Conservation (phyloP, 108 stramenopile genomes). For the Hondaea fermentalgiana region DNA sequence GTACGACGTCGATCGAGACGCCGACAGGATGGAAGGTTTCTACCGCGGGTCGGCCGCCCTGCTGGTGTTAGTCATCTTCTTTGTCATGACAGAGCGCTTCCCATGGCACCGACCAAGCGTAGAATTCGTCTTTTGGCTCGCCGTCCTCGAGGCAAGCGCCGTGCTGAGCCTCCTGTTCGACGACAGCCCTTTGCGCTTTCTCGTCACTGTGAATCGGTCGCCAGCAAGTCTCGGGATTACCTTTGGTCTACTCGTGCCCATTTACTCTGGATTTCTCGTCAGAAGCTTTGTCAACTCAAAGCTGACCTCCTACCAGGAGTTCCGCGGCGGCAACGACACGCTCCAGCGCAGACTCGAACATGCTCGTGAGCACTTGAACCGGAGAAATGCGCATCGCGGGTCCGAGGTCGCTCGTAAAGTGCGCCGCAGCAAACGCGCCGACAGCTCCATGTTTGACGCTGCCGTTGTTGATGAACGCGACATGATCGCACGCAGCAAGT, state of each 20-base stretch:
- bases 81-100: background rate
- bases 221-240: background rate
- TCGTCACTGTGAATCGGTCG: background rate
- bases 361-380: background rate
- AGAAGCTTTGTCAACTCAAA: background rate
- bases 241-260: background rate
- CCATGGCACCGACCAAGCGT: background rate
- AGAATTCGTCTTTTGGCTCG: background rate
- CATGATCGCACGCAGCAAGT: background rate
- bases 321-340: background rate
- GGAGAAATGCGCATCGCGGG: background rate
- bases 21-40: background rate
- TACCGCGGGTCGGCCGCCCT: background rate
- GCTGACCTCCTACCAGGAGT: background rate
- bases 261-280: background rate
- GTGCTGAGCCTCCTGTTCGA: background rate
- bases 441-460: background rate
- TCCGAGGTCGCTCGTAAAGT: background rate
- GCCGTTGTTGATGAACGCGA: background rate
- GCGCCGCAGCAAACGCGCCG: background rate
- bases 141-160: background rate
- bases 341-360: background rate
- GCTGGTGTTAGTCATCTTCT: background rate
- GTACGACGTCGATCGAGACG: background rate
- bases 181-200: background rate